Evolutionary conservation across 2,329 filamentous ascomycete genomes (phyloP), one percentile per base, ranked within the genome.

Genomic region (Exophiala dermatitidis): DNA sequence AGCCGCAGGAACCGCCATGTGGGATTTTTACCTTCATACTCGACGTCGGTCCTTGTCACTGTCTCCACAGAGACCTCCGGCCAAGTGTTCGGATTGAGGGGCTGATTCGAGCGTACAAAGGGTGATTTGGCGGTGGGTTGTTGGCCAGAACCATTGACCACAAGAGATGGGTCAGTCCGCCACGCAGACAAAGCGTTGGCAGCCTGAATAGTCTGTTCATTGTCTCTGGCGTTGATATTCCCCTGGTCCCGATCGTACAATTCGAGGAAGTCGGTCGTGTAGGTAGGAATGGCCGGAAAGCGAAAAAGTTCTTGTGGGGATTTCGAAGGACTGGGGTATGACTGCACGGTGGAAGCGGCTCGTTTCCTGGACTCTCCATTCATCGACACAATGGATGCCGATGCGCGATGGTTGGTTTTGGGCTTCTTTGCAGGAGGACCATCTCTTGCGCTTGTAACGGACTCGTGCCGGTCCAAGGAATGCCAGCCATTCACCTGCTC

Each of bases 341-440:
- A 85, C 77, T 63, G 74, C 70, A 67, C 77, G 63, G 69, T 78
- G 63, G 74, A 84, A 68, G 66, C 77, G 58, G 72, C 83, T 70
- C 72, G 82, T 66, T 85, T 88, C 51, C 80, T 76, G 32, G 75
- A 72, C 49, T 79, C 77, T 42, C 80, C 73, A 29, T 81, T 76
- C 47, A 84, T 75, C n/a, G 84, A 85, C 62, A 82, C 83, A 59
- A 88, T 73, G 1, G 90, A 95, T 54, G 85, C 83, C 32, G 84
- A 90, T 0, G 86, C 71, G 59, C 86, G 86, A 72, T 96, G 91
- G 45, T 79, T 82, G n/a, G 79, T 83, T 70, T 95, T 96, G 1
- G 84, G 68, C 64, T 89, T 90, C 70, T 95, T 96, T 37, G 82
- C 69, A 1, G 85, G 80, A 41, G 83, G 82, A 34, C 74, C 72